Base-by-base conservation (phyloP, 106 monocot genomes). In the Dendrobium nobile region DNA sequence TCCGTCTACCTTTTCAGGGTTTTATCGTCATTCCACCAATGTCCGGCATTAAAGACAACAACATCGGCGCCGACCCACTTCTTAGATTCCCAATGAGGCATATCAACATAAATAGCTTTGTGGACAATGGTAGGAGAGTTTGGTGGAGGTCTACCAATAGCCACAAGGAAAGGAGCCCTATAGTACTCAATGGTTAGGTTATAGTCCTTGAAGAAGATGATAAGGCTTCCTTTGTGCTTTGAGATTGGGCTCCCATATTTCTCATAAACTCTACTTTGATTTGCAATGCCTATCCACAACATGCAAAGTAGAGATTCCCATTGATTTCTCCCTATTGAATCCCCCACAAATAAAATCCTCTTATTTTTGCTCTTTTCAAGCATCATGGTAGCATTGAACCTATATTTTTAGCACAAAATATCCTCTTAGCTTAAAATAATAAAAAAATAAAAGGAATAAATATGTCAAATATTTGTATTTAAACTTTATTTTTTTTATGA, bases 261-360 rank as follows among this genome's bases (percentile, higher is more conserved):
- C 79, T 96, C 95, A 55, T 87, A 96, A 58, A 96, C 73, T 16
- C 47, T 40, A 18, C 87, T 93, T 65, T 78, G 41, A 85, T 91
- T 90, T 9, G 10, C 4, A 0, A 83, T 33, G 16, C 11, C 31
- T 11, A 31, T 22, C 1, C 89, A 81, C 4, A 95, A 86, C 87
- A 95, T 95, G 85, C 98, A 99, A 4, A 99, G 28, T 24, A 99
- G 70, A 0, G 98, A 99, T 77, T 99, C 98, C 98, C 98, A 99
- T 55, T 99, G 98, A 77, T 99, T 99, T 65, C 98, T 67, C 4
- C 98, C 98, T 15, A 99, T 91, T 4, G 98, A 99, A 28, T 99
- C 98, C 0, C 98, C 98, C 2, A 83, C 95, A 51, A 95, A 93
- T 0, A 87, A 82, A 11, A 99, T 95, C 27, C 91, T 87, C 73